Base-by-base conservation (phyloP, 179 eudicot genomes). In the Corrigiola litoralis region DNA sequence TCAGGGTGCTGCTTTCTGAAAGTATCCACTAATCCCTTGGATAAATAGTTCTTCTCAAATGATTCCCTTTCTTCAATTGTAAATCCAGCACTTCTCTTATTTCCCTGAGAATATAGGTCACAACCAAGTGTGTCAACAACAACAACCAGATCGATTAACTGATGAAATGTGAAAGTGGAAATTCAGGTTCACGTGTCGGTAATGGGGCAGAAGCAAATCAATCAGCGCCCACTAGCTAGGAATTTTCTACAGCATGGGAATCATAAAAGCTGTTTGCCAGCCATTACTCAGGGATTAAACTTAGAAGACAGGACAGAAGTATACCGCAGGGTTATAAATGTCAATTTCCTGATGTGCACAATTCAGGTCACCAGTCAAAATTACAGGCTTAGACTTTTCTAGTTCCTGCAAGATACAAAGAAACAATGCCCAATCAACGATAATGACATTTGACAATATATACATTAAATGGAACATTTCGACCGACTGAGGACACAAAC, bases 291-390 rank as follows among this genome's bases (percentile, higher is more conserved):
- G 14, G 41, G 41, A 5, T 5, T 1, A 3, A 6, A 49, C 14
- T 3, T 21, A 9, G 27, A 16, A 54, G 9, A 32, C 4, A 37
- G 36, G 20, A 33, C 5, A 11, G 0, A 16, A 36, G 45, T 58
- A 14, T 74, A 94, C 97, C 8, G 97, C 94, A 49, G 99, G 99
- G 73, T 94, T 79, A 68, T 68, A 88, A 64, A 94, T 94, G 79
- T 94, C 99, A 49, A 94, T 90, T 79, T 94, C 99, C 72, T 94
- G 86, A 71, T 87, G 97, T 58, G 97, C 97, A 77, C 97, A 87
- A 70, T 90, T 94, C 69, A 90, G 74, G 66, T 94, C 99, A 62
- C 95, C 99, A 23, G 97, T 79, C 78, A 90, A 76, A 77, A 94
- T 85, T 40, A 94, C 99, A 79, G 99, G 99, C 76, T 94, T 94